Base-by-base conservation (phyloP, 495 filamentous ascomycete species). In the Penicillium odoratum region DNA sequence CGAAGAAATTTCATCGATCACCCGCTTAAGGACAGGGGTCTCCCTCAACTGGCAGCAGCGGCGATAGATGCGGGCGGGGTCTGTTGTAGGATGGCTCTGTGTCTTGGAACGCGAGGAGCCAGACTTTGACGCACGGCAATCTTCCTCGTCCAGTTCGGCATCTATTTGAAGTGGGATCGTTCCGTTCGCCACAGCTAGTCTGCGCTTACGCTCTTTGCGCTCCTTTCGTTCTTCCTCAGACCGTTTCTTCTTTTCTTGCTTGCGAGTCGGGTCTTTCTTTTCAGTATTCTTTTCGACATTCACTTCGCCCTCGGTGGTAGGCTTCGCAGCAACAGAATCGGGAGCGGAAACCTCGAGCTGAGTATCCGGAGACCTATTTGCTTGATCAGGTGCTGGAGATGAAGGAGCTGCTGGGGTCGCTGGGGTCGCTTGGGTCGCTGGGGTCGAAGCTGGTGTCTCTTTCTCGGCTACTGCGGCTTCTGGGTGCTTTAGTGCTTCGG, bases 41-140 rank as follows among this genome's bases (percentile, higher is more conserved):
- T 98, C 94, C 59, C 94, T 80, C 26, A 98, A 76, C 65, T 97
- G 93, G 65, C 94, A 98, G 69, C 94, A 98, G 54, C 94, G 84
- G 49, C 92, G 84, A 71, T 98, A 98, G 69, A 98, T 97, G 55
- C 93, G 83, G 8, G 92, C 81, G 6, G 94, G 93, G 67, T 96
- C 93, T 16, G 89, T 97, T 4, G 93, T 97, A 0, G 93, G 92
- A 31, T 81, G 82, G 51, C 83, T 81, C 61, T 88, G 85, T 13
- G 82, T 77, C 56, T 78, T 85, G 16, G 84, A 57, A 21, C 72
- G 72, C 11, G 68, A 40, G 13, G 28, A 48, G 10, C 59, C 60
- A 54, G 68, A 69, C 10, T 68, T 63, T 49, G 70, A 59, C 15
- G 63, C 45, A 33, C 52, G 66, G 33, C 58, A 4, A 55, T 73